These are phyloP conservation scores for thale cress (Arabidopsis thaliana) DNA, from an alignment of 345 rosid species.

Conservation along the genomic window DNA sequence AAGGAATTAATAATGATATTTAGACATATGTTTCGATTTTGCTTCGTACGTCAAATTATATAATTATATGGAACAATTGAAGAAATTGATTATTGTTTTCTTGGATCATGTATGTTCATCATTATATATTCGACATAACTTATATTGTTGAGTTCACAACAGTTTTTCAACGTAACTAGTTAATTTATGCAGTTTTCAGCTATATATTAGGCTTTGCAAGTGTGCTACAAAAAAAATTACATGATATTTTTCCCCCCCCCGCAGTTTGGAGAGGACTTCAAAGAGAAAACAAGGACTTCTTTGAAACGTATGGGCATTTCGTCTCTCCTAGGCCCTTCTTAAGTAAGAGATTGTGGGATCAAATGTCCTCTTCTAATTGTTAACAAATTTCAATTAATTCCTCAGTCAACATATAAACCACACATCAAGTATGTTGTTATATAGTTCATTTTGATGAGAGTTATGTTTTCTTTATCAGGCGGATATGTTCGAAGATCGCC, in stretches of 20 bases:
- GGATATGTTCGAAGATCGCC: constrained; percentile 45
- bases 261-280: constrained; percentile 68
- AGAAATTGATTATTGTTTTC: constrained; percentile 3
- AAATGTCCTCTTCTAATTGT: background rate
- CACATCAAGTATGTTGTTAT: background rate
- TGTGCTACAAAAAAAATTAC: too few species aligned
- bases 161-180: too few species aligned
- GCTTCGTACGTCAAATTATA: background rate
- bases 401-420: background rate
- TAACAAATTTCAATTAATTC: background rate
- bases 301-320: constrained; percentile 56
- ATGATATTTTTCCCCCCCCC: too few species aligned
- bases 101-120: constrained; percentile 2
- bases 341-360: constrained; percentile 44
- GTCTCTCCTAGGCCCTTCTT: constrained; percentile 47
- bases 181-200: too few species aligned
- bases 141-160: too few species aligned
- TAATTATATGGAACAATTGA: background rate
- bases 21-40: background rate
- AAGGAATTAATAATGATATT: background rate
- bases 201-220: too few species aligned
- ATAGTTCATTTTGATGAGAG: background rate
- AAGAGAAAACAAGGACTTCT: constrained; percentile 73
- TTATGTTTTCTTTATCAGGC: constrained; percentile 36
- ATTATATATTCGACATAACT: background rate